Evolutionary conservation across 345 rosid genomes (phyloP).

Genomic region (Brassica nigra): DNA sequence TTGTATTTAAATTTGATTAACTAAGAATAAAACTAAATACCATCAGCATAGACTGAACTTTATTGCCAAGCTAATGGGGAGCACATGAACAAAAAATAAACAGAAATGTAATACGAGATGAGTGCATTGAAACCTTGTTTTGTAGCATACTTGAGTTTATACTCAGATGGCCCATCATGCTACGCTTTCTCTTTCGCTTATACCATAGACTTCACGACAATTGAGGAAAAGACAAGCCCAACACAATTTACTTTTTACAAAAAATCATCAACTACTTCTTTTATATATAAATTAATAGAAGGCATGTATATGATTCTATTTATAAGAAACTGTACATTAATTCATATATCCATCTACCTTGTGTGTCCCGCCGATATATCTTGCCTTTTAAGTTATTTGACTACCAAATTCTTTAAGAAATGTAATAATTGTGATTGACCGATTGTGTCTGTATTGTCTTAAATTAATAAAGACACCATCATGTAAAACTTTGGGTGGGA

Average conservation of each 20-base stretch:
- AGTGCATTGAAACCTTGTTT: slow-evolving; percentile 42
- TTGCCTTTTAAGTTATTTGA: slow-evolving; percentile 37
- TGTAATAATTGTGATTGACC: slow-evolving; percentile 32
- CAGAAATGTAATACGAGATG: slow-evolving; percentile 21
- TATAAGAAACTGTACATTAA: background rate
- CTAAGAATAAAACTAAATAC: background rate
- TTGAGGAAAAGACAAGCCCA: slow-evolving; percentile 39
- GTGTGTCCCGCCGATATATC: slow-evolving; percentile 28
- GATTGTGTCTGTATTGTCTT: slow-evolving; percentile 26
- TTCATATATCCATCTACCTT: slow-evolving; percentile 1
- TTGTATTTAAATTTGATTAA: slow-evolving; percentile 3
- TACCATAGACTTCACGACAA: slow-evolving; percentile 33
- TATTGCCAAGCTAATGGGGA: slow-evolving; percentile 37
- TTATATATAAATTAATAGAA: background rate
- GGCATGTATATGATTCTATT: background rate
- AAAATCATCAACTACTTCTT: slow-evolving; percentile 12
- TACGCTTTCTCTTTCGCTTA: slow-evolving; percentile 32
- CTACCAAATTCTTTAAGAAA: slow-evolving; percentile 16
- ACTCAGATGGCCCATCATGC: slow-evolving; percentile 31
- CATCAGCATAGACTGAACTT: slow-evolving; percentile 24
- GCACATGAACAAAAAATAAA: slow-evolving; percentile 35
- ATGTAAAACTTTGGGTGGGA: slow-evolving; percentile 16
- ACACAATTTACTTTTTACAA: slow-evolving; percentile 9
- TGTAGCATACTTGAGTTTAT: slow-evolving; percentile 38
- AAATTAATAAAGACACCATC: slow-evolving; percentile 18